These are phyloP conservation scores for Chlorella sp. DNA, from an alignment of 139 green algal species.

Conservation along the genomic window DNA sequence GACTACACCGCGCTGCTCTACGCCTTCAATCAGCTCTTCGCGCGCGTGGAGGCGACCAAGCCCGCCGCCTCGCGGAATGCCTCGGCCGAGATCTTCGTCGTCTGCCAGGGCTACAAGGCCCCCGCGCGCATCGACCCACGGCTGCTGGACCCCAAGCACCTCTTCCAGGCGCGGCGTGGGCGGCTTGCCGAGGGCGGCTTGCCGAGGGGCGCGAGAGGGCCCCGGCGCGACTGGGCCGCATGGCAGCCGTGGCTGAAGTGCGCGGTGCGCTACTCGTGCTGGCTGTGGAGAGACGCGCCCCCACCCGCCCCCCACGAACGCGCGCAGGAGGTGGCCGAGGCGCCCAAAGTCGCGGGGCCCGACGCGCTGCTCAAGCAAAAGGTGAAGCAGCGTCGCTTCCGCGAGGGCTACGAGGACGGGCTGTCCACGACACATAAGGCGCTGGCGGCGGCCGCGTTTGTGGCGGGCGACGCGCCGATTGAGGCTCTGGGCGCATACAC, in stretches of 20 bases:
- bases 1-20: slow-evolving; percentile 98
- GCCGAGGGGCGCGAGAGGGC: too few species aligned
- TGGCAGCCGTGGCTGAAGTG: too few species aligned
- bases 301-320: too few species aligned
- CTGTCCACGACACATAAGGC: slow-evolving; percentile 63
- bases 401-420: slow-evolving; percentile 96
- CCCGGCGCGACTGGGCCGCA: too few species aligned
- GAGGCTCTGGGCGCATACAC: slow-evolving; percentile 88
- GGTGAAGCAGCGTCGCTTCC: slow-evolving; percentile 71
- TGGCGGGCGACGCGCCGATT: slow-evolving; percentile 77
- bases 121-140: slow-evolving; percentile 96
- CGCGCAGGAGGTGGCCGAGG: slow-evolving; percentile 59
- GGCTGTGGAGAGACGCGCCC: too few species aligned
- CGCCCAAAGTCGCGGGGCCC: slow-evolving; percentile 64
- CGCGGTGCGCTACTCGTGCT: too few species aligned
- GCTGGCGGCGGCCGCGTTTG: slow-evolving; percentile 73
- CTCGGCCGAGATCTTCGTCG: slow-evolving; percentile 98
- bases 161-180: slow-evolving; percentile 73
- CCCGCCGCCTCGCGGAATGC: slow-evolving; percentile 86
- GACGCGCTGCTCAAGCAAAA: slow-evolving; percentile 81
- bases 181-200: too few species aligned
- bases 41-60: slow-evolving; percentile 96
- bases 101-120: slow-evolving; percentile 96
- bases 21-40: slow-evolving; percentile 97
- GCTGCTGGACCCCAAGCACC: slow-evolving; percentile 88